phyloP scores from a whole-genome alignment of 768 basidiomycete species.

The Lactarius vividus region DNA sequence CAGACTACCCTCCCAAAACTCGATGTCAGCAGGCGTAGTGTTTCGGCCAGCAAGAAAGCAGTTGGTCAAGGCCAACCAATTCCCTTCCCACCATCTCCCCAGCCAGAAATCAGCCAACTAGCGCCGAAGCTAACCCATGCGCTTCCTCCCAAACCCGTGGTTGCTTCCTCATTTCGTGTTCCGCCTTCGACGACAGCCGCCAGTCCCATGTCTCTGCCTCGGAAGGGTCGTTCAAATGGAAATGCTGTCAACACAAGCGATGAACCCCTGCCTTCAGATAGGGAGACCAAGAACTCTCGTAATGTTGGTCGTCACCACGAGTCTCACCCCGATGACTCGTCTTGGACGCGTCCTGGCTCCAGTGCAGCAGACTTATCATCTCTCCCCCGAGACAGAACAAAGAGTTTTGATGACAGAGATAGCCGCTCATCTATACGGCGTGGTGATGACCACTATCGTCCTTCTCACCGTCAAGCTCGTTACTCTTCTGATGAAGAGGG shows the following conservation, averaged over 20 bases:
- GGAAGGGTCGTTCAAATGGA: conserved; percentile 28
- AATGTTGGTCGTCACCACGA: conserved; percentile 10
- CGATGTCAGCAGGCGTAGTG: conserved; percentile 14
- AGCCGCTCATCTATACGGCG: conserved; percentile 5
- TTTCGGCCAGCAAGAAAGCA: conserved; percentile 12
- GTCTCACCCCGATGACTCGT: conserved; percentile 20
- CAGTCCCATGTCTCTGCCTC: conserved; percentile 29
- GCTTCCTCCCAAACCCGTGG: conserved; percentile 27
- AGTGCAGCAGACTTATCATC: conserved; percentile 16
- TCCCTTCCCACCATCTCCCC: conserved; percentile 22
- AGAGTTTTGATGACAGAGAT: conserved; percentile 20
- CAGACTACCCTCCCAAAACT: conserved; percentile 6
- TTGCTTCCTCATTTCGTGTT: conserved; percentile 22
- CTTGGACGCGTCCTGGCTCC: conserved; percentile 24
- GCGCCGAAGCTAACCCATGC: conserved; percentile 25
- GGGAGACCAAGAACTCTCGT: conserved; percentile 21
- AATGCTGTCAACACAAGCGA: conserved; percentile 16
- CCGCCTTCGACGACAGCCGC: conserved; percentile 28
- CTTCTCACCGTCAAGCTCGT: conserved; percentile 5
- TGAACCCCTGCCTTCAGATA: conserved; percentile 16
- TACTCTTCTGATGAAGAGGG: conserved; percentile 24
- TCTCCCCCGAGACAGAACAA: conserved; percentile 16
- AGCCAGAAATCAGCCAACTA: conserved; percentile 10
- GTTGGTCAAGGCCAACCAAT: conserved; percentile 2
- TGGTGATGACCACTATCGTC: conserved; percentile 23